Percentiles rank a stretch among this genome's conserved stretches.
phyloP scores from a whole-genome alignment of 2,329 filamentous ascomycete species.

The Verticillium tricorpus region DNA sequence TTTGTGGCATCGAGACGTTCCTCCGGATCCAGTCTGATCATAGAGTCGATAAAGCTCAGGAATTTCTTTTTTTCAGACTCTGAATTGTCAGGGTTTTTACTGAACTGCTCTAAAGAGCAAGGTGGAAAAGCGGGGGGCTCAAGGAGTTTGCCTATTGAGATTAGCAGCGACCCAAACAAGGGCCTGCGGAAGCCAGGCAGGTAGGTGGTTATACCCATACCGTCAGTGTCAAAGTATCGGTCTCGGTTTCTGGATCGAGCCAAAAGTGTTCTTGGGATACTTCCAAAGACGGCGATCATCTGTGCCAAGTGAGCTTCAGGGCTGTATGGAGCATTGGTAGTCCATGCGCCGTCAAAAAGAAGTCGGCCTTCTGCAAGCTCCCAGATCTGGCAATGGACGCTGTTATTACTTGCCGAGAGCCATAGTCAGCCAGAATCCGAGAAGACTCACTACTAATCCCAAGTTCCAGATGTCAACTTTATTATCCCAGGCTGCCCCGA shows the following conservation, averaged over 20 bases:
- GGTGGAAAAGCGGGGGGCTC: too few species aligned
- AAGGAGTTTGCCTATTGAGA: too few species aligned
- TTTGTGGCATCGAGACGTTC: too few species aligned
- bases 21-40: too few species aligned
- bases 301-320: constrained; percentile 20
- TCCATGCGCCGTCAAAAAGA: constrained; percentile 18
- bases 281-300: constrained; percentile 16
- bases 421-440: background rate
- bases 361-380: constrained; percentile 16
- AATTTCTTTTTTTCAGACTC: too few species aligned
- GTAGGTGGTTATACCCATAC: too few species aligned
- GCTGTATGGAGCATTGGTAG: constrained; percentile 12
- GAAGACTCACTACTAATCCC: constrained; percentile 11
- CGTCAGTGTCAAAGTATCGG: too few species aligned
- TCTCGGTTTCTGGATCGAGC: constrained; percentile 2
- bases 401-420: background rate
- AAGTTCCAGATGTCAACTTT: constrained; percentile 21
- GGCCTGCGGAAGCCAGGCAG: too few species aligned
- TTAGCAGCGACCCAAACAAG: too few species aligned
- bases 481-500: constrained; percentile 18
- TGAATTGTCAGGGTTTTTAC: too few species aligned
- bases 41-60: too few species aligned
- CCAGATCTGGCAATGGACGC: constrained; percentile 13
- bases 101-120: too few species aligned
- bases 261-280: constrained; percentile 11